Evolutionary conservation across 202 grass and related monocot genomes (phyloP).

Genomic region (Eragrostis tef): DNA sequence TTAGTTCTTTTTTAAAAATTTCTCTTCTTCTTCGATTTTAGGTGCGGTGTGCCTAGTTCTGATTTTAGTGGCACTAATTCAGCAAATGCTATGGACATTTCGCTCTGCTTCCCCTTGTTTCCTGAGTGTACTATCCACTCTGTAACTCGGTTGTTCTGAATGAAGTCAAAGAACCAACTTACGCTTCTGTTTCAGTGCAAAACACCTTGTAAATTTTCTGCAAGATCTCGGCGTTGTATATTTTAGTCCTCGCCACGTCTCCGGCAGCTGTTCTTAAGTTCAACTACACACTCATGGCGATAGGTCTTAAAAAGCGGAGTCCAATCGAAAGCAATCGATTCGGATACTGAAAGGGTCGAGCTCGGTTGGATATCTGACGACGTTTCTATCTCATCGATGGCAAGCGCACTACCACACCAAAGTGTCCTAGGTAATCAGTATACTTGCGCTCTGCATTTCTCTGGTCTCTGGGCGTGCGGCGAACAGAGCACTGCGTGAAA

Average conservation of each 20-base stretch:
- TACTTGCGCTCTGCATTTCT: background rate
- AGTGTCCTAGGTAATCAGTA: constrained; percentile 14
- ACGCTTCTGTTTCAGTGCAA: background rate
- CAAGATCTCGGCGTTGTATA: background rate
- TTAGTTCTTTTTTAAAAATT: background rate
- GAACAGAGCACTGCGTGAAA: background rate
- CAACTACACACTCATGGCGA: constrained; percentile 25
- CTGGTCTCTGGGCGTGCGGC: background rate
- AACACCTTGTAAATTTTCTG: background rate
- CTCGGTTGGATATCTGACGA: constrained; percentile 38
- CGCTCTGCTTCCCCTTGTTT: too few relatives aligned
- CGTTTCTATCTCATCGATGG: constrained; percentile 45
- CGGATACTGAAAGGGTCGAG: background rate
- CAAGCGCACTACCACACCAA: constrained; percentile 12
- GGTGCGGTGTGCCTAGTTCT: constrained; percentile 24
- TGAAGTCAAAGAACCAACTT: background rate
- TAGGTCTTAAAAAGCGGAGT: constrained; percentile 31
- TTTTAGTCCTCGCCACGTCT: background rate
- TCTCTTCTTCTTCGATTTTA: background rate
- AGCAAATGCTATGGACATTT: background rate
- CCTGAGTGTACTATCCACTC: background rate
- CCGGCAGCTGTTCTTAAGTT: constrained; percentile 1
- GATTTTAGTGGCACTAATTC: constrained; percentile 31
- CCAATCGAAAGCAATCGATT: constrained; percentile 40
- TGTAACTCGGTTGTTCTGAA: background rate